These are phyloP conservation scores for Fragaria ananassa DNA, from an alignment of 306 rosid species.

Conservation along the genomic window DNA sequence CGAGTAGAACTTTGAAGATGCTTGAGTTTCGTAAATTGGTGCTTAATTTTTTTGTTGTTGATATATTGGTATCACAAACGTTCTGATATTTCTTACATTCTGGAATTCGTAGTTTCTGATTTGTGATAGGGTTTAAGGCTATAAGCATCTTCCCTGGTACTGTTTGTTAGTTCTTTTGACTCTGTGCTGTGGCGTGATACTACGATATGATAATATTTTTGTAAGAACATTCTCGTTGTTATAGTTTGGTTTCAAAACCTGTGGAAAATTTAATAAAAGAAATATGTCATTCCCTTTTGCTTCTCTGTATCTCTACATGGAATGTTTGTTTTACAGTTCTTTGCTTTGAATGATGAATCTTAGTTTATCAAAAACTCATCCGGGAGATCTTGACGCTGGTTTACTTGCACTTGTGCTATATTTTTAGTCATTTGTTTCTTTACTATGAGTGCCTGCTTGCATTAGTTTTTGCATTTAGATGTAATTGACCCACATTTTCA, in stretches of 20 bases:
- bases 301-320: neutral
- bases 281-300: neutral
- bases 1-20: neutral
- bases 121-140: neutral
- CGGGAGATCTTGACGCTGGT: neutral
- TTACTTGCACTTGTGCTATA: neutral
- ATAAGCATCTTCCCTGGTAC: neutral
- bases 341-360: neutral
- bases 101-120: neutral
- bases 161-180: neutral
- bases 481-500: constrained; percentile 7
- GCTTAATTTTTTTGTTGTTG: neutral
- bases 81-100: neutral
- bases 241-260: neutral
- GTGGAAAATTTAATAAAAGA: neutral
- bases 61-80: neutral
- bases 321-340: neutral
- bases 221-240: neutral
- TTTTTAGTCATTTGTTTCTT: neutral
- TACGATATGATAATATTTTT: neutral
- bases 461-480: neutral
- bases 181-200: neutral
- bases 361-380: neutral
- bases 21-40: neutral
- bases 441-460: neutral